A percentile compares a stretch with the other conserved stretches of the same genome.
These are phyloP conservation scores for Gregarina niphandrodes DNA, from an alignment of 169 alveolate genomes.

Conservation along the genomic window DNA sequence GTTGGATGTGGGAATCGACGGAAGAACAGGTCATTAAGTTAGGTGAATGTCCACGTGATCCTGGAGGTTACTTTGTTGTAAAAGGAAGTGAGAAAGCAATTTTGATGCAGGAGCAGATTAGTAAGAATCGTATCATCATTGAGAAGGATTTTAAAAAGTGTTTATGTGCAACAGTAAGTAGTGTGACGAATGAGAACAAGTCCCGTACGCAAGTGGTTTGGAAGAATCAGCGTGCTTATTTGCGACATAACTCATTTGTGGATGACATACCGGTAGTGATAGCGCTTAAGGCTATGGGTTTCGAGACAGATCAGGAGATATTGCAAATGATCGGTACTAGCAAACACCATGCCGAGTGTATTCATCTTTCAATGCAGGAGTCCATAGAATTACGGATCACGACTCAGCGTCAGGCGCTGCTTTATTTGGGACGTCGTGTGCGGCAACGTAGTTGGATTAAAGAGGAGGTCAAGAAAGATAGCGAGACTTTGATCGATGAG, in stretches of 20 bases:
- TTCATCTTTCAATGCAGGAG: no score
- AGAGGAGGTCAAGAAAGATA: slow-evolving; percentile 30
- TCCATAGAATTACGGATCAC: no score
- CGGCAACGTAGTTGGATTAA: no score
- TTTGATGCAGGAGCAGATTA: slow-evolving; percentile 90
- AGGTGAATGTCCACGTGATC: slow-evolving; percentile 51
- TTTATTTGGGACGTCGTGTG: slow-evolving; percentile 34
- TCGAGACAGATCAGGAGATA: slow-evolving; percentile 89
- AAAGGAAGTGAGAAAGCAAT: slow-evolving; percentile 93
- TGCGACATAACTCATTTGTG: slow-evolving; percentile 71
- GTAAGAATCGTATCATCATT: slow-evolving; percentile 88
- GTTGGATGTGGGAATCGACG: slow-evolving; percentile 42
- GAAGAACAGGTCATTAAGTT: slow-evolving; percentile 34
- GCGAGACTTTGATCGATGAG: slow-evolving; percentile 54
- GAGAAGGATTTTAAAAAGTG: slow-evolving; percentile 75
- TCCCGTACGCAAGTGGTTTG: slow-evolving; percentile 76
- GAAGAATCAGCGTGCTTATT: slow-evolving; percentile 65
- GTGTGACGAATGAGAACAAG: slow-evolving; percentile 88
- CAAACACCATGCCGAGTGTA: no score
- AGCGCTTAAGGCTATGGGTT: slow-evolving; percentile 90
- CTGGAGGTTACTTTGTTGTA: slow-evolving; percentile 87
- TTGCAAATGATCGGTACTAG: slow-evolving; percentile 77
- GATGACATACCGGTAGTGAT: slow-evolving; percentile 86
- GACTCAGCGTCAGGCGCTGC: slow-evolving; percentile 32
- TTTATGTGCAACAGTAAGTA: slow-evolving; percentile 78